Evolutionary conservation across 495 filamentous ascomycete genomes (phyloP).

Genomic region (Pseudoneurospora amorphoporcata): DNA sequence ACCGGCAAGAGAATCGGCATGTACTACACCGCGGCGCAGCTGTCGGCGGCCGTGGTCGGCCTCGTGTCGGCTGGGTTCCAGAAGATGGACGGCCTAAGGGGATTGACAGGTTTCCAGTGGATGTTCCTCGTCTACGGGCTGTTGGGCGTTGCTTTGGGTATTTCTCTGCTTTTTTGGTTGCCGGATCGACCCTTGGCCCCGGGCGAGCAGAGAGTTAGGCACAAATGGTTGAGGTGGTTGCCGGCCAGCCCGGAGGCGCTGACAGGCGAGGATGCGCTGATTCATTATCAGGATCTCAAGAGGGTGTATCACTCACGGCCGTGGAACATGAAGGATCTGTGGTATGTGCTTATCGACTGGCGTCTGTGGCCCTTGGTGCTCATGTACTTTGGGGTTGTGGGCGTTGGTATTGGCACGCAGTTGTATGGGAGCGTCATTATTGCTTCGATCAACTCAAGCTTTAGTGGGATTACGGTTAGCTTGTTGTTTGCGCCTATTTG

Average conservation of each 20-base stretch:
- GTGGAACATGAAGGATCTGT: conserved; percentile 62
- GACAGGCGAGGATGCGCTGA: conserved; percentile 62
- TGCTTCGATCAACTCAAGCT: conserved; percentile 56
- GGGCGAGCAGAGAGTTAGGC: conserved; percentile 38
- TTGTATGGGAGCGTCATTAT: conserved; percentile 83
- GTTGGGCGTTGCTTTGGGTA: conserved; percentile 57
- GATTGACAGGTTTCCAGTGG: conserved; percentile 82
- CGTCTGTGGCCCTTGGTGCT: conserved; percentile 71
- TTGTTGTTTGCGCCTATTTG: conserved; percentile 83
- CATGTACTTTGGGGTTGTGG: conserved; percentile 94
- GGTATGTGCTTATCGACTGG: conserved; percentile 67
- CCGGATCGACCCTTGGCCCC: conserved; percentile 71
- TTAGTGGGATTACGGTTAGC: conserved; percentile 67
- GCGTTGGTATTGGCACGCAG: conserved; percentile 82
- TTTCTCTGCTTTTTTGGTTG: conserved; percentile 77
- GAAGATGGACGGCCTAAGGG: conserved; percentile 69
- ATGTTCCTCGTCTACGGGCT: conserved; percentile 90
- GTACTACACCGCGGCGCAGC: conserved; percentile 82
- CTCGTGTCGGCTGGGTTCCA: conserved; percentile 87
- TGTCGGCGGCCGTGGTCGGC: conserved; percentile 83
- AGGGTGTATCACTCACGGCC: conserved; percentile 62
- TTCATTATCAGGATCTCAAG: conserved; percentile 78
- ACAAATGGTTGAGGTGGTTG: conserved; percentile 45
- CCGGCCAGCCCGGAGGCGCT: conserved; percentile 59
- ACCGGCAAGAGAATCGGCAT: conserved; percentile 81